Percentiles rank a stretch among this genome's conserved stretches.
These are phyloP conservation scores for Pythium aphanidermatum DNA, from an alignment of 352 stramenopile genomes.

Conservation along the genomic window DNA sequence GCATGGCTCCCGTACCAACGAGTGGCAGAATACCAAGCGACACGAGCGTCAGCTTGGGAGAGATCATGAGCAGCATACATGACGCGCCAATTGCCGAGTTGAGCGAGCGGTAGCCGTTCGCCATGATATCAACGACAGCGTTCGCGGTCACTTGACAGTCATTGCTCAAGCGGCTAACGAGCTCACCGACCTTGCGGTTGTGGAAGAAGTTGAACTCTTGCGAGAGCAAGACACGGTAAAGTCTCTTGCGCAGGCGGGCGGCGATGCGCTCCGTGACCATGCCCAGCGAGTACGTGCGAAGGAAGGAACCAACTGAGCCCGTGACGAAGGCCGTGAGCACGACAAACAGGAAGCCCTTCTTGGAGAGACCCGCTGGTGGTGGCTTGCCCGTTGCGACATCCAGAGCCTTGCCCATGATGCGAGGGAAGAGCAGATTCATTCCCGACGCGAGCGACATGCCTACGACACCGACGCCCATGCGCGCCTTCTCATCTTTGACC, in stretches of 20 bases:
- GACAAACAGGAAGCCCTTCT: conserved; percentile 82
- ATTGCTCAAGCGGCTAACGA: conserved; percentile 78
- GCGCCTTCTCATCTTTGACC: conserved; percentile 59
- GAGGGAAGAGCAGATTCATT: conserved; percentile 87
- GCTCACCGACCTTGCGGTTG: conserved; percentile 74
- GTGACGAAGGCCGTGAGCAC: conserved; percentile 82
- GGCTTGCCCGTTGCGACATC: conserved; percentile 77
- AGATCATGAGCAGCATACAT: conserved; percentile 86
- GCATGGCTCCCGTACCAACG: conserved; percentile 69
- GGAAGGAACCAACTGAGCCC: conserved; percentile 79
- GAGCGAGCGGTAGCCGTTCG: conserved; percentile 81
- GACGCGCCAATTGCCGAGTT: conserved; percentile 87
- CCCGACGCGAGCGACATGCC: conserved; percentile 81
- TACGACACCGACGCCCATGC: conserved; percentile 56
- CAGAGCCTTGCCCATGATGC: conserved; percentile 86
- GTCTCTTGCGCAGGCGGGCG: conserved; percentile 58
- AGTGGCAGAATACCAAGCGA: conserved; percentile 80
- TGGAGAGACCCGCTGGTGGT: conserved; percentile 58
- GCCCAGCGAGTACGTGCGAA: conserved; percentile 84
- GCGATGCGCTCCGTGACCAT: conserved; percentile 86
- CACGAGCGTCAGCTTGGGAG: conserved; percentile 85
- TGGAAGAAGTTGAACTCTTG: conserved; percentile 86
- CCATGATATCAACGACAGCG: conserved; percentile 81
- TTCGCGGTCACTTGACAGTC: conserved; percentile 89
- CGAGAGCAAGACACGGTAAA: conserved; percentile 72